phyloP scores from a whole-genome alignment of 805 yeast genomes.

The Saccharomycopsis javanensis region DNA sequence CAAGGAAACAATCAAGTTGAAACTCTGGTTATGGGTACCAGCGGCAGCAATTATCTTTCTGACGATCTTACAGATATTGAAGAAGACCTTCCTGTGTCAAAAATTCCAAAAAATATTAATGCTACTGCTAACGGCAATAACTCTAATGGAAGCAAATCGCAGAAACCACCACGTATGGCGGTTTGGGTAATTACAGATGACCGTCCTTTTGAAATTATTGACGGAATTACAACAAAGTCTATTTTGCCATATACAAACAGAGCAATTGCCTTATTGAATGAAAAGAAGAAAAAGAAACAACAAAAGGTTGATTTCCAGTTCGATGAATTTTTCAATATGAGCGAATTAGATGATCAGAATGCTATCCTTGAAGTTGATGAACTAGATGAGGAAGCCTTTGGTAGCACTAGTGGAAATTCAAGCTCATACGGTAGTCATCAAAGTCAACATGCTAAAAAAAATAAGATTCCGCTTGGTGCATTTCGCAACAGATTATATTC shows the following conservation, averaged over 20 bases:
- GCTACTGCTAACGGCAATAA: background rate
- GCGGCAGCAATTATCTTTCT: background rate
- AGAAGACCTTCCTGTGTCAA: slow-evolving; percentile 63
- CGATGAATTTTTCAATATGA: slow-evolving; percentile 80
- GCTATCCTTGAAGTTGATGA: slow-evolving; percentile 40
- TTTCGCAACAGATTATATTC: slow-evolving; percentile 70
- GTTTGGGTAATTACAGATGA: slow-evolving; percentile 74
- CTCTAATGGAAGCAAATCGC: slow-evolving; percentile 56
- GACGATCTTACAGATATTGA: slow-evolving; percentile 96
- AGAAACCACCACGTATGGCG: slow-evolving; percentile 90
- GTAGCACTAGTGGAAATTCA: slow-evolving; percentile 23
- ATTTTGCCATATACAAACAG: slow-evolving; percentile 37
- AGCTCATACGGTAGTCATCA: background rate
- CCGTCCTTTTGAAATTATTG: slow-evolving; percentile 88
- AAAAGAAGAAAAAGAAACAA: background rate
- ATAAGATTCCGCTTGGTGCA: slow-evolving; percentile 75
- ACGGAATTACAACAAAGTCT: slow-evolving; percentile 85
- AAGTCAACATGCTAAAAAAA: slow-evolving; percentile 27
- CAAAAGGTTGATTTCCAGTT: slow-evolving; percentile 36
- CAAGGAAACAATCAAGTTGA: background rate
- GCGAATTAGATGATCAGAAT: slow-evolving; percentile 60
- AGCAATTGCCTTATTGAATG: background rate
- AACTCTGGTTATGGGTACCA: background rate
- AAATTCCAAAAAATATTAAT: slow-evolving; percentile 39
- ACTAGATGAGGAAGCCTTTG: slow-evolving; percentile 10